Evolutionary conservation across 371 early-diverging fungal species (phyloP), one percentile per base, ranked within the genome.

Genomic region (Mortierella sp.): DNA sequence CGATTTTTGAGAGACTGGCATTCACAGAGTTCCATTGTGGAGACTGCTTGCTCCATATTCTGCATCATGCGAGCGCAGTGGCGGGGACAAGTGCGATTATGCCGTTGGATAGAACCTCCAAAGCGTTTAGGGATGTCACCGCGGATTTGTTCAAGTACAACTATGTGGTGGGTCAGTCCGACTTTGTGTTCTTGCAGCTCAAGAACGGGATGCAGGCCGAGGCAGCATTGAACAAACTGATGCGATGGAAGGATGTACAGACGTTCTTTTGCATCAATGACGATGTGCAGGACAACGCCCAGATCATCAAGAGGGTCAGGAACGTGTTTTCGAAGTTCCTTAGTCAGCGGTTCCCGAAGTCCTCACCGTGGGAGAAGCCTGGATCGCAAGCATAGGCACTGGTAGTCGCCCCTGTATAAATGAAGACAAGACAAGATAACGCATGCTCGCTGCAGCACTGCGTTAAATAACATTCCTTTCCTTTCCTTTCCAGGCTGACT

Each of bases 11-110:
- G 24, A 56, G 61, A 9, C 14, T 75, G 60, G 68, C 69, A 27
- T 68, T 68, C 14, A 50, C 58, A 27, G 69, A 68, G 50, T 75
- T 56, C 49, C 69, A 63, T n/a, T 75, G 76, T 41, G 76, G 76
- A 24, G 76, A 75, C 17, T 75, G 76, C 19, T 44, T 75, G 19
- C 60, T 75, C 19, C 69, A 75, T 31, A 60, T 75, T 19, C 26
- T 67, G 28, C 66, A 63, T 2, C 61, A 48, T 21, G 14, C 26
- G n/a, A 60, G 53, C 4, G 9, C 43, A 9, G 46, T 14, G 0
- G 47, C 59, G 1, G 75, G 76, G 3, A 27, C 60, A 34, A 50
- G 54, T 19, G 52, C 28, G 12, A 19, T 69, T 6, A 34, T 75
- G 60, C 75, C 75, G 0, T 17, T 46, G 41, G 64, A 75, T 24